phyloP scores from a whole-genome alignment of 345 rosid species.

The Eucalyptus erythrocorys region DNA sequence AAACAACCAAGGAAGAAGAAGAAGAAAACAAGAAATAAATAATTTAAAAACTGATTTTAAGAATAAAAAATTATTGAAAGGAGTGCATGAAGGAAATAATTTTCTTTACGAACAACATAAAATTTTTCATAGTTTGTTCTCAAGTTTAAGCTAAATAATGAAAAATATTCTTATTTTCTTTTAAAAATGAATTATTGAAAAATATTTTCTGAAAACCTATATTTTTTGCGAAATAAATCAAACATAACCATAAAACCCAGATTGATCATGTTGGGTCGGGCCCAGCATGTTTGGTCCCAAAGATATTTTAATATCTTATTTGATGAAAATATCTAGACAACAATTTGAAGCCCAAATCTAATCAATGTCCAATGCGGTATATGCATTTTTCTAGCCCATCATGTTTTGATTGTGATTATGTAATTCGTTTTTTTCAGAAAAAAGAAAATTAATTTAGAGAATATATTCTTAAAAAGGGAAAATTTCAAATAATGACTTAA shows the following conservation, averaged over 20 bases:
- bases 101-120: accelerated
- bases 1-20: accelerated
- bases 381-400: neutral
- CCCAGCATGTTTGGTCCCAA: accelerated
- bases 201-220: accelerated
- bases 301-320: too few species aligned
- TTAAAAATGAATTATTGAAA: accelerated
- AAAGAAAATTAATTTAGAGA: neutral
- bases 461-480: neutral
- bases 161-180: too few species aligned
- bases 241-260: accelerated
- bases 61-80: too few species aligned
- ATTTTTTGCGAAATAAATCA: too few species aligned
- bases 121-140: accelerated
- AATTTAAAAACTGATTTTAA: too few species aligned
- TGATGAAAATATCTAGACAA: neutral
- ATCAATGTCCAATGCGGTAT: neutral
- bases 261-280: neutral
- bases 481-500: accelerated
- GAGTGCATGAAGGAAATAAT: too few species aligned
- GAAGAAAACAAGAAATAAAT: too few species aligned
- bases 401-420: neutral
- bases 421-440: too few species aligned
- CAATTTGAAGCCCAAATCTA: neutral
- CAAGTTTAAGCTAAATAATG: accelerated